Percentiles rank a stretch among this genome's conserved stretches.
Conservation (phyloP, 2,329 filamentous ascomycete species). For the Nemania sp. region DNA sequence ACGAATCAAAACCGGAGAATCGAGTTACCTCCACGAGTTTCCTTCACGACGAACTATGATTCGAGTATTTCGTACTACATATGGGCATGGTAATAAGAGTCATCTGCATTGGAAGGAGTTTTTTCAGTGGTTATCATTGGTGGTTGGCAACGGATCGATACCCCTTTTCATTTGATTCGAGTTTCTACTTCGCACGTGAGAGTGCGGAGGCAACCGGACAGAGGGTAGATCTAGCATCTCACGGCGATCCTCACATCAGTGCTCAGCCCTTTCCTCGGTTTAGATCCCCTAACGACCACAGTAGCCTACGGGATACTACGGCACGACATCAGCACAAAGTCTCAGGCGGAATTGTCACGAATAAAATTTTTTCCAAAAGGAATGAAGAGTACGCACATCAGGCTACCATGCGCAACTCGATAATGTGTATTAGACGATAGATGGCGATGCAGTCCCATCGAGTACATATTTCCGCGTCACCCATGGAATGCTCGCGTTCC, state of each 20-base stretch:
- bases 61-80: conserved; percentile 21
- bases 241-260: conserved; percentile 12
- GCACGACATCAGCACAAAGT: not conserved
- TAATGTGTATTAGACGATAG: not conserved
- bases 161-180: conserved; percentile 24
- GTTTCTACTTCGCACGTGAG: conserved; percentile 11
- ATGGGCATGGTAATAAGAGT: conserved; percentile 26
- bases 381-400: not conserved
- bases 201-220: conserved; percentile 6
- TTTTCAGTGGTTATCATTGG: conserved; percentile 18
- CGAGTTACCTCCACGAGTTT: not conserved
- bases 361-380: not conserved
- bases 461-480: not conserved
- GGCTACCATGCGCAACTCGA: not conserved
- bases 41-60: conserved; percentile 3
- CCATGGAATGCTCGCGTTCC: not conserved
- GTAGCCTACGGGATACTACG: not conserved
- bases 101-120: conserved; percentile 39
- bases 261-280: not conserved
- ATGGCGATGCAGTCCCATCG: not conserved
- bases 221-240: conserved; percentile 26
- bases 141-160: conserved; percentile 33
- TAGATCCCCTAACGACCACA: not conserved
- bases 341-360: not conserved
- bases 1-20: not conserved